Base-by-base conservation (phyloP, 2,329 filamentous ascomycete genomes). In the Penicillium sp. region DNA sequence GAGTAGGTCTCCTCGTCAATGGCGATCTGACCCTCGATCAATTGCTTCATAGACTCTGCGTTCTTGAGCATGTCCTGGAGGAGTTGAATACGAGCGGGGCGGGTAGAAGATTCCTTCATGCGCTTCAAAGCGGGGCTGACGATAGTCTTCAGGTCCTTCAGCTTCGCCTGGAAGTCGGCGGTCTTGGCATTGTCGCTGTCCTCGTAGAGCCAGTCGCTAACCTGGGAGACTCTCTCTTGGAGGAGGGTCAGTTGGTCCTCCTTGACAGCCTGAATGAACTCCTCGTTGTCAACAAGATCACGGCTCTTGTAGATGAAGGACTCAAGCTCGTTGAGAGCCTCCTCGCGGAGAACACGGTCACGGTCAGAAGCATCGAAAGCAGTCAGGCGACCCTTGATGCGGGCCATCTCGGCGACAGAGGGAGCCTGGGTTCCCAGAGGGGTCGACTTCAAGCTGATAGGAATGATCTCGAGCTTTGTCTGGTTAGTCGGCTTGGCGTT, bases 291-390 rank as follows among this genome's bases (percentile, higher is more conserved):
- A 1, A 97, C 83, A 49, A 96, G 84, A 76, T 97, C 93, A 28
- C 93, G 89, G 30, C 91, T 86, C 72, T 88, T 90, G 83, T 99
- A 99, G 15, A 94, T 97, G 78, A 91, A 98, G 13, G 86, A 89
- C 78, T 99, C 95, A n/a, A 99, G 87, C 67, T 91, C 90, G 79
- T 98, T 99, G 60, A 97, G 82, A 0, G 91, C 88, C 76, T 97
- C 94, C 75, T 97, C 93, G 35, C 93, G 88, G 61, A 88, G 82
- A 38, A 88, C 80, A 55, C 93, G 90, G 30, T 90, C 87, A 68
- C 86, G 86, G 78, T 99, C 95, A 2, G 94, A 97, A 28, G 86
- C 83, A 68, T 96, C 92, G 71, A 99, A 98, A 4, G 92, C 89
- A 71, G 88, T 85, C 47, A 99, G 86, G 49, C 92, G 89, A 68